Evolutionary conservation across 768 basidiomycete genomes (phyloP), one percentile per base, ranked within the genome.

Genomic region (Russula virescens): DNA sequence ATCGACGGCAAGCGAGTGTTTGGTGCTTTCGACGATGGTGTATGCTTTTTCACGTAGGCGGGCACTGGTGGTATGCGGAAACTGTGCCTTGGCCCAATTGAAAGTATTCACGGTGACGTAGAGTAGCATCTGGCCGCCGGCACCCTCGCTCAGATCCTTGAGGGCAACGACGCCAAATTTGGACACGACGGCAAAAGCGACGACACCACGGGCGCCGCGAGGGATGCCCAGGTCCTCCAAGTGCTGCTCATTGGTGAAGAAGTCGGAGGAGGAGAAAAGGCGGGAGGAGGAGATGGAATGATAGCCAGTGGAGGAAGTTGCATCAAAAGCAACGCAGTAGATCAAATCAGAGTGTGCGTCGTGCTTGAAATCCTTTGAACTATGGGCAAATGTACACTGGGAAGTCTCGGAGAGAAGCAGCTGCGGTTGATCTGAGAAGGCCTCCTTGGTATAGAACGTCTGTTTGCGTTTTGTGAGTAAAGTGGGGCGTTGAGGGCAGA

Each of bases 101-200:
- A 82, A 80, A 8, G 90, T 86, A 72, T 98, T 91, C 5, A 91
- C 80, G 0, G 89, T 84, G 42, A 97, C 93, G 69, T 93, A 98
- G 11, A 98, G 78, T 50, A 87, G 72, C 88, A 91, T 90, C 67
- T 94, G 87, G 18, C 85, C 87, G 6, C 79, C 74, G 42, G 75
- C 81, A 5, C 75, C 77, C 5, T 80, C 72, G 2, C 78, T 75
- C 19, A 86, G 63, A 64, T 92, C 92, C 73, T 85, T 88, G 66
- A 98, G 69, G 1, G 95, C 96, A 7, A 92, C 94, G 11, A 98
- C 89, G 5, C 92, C 88, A 71, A 87, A 99, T 71, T 95, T 94
- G 73, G 86, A 87, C 8, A 97, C 92, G 58, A 95, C 90, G 0
- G 96, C 96, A 55, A 99, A 84, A 0, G 93, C 96, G 5, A 92